Evolutionary conservation across 495 filamentous ascomycete genomes (phyloP).

Genomic region (Penicillium malachiteum): DNA sequence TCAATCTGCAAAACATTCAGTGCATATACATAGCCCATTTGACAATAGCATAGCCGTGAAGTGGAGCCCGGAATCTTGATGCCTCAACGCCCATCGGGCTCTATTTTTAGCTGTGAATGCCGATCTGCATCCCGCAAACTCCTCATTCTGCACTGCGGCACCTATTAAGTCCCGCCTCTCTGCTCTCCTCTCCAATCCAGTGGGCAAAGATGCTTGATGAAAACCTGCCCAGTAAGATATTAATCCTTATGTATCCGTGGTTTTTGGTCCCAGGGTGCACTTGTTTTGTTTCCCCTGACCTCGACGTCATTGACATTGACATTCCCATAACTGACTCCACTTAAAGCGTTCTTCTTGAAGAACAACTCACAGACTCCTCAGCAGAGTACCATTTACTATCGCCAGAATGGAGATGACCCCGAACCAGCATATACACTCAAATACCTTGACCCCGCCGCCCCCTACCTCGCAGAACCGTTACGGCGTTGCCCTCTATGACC

Average conservation of each 20-base stretch:
- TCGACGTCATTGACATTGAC: constrained; percentile 29
- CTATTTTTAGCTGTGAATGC: constrained; percentile 18
- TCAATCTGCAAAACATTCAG: neutral
- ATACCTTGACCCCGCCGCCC: constrained; percentile 66
- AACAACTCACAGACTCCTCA: constrained; percentile 48
- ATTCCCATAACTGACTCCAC: constrained; percentile 34
- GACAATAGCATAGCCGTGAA: neutral
- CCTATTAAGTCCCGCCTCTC: constrained; percentile 4
- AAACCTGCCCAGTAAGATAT: constrained; percentile 74
- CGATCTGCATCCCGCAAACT: neutral
- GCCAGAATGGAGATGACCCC: constrained; percentile 78
- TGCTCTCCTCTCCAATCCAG: neutral
- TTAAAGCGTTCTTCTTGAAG: constrained; percentile 64
- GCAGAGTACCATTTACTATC: constrained; percentile 64
- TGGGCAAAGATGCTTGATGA: constrained; percentile 78
- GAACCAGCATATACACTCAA: constrained; percentile 74
- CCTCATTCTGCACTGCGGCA: neutral
- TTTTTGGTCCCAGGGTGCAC: neutral
- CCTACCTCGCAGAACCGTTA: constrained; percentile 78
- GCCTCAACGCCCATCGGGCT: constrained; percentile 4
- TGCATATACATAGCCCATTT: neutral
- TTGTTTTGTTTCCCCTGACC: neutral
- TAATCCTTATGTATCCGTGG: neutral
- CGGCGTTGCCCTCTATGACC: constrained; percentile 79
- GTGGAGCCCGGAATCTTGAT: constrained; percentile 3